Evolutionary conservation across 2,329 filamentous ascomycete genomes (phyloP), one percentile per base, ranked within the genome.

Genomic region (Calonectria leucothoes): DNA sequence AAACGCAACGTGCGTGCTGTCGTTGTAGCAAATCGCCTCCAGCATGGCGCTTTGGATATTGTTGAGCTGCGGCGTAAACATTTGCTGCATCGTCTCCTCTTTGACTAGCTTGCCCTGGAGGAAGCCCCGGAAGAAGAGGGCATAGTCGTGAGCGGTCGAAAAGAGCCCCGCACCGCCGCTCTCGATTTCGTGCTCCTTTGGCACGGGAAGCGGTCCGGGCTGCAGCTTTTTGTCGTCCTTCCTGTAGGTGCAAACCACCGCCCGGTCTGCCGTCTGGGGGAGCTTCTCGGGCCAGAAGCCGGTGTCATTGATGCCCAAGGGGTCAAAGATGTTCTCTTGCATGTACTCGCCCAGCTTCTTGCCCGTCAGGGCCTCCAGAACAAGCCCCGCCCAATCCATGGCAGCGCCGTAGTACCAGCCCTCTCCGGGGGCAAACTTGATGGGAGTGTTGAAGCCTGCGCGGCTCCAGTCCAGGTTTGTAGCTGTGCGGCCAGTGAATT

Each of bases 401-500:
- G 82, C 80, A 4, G 83, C 77, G 6, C 89, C 88, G 71, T 91
- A 91, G 35, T 80, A 81, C 88, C 88, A 91, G 8, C 85, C 84
- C 4, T 84, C 82, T 0, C 88, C 89, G 0, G 89, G 87, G 4
- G 81, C 74, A 71, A 88, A 88, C 66, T 83, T 82, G 42, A 88
- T 76, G 0, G 87, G 89, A 69, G 85, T 84, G 59, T 77, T 79
- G 79, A 84, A 87, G 75, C 84, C 84, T 1, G 83, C 83, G 39
- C 82, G 79, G 39, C 76, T 83, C 73, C 80, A 84, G 33, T 82
- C 75, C 20, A 83, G 76, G 61, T 82, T 80, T 14, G 77, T 81
- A n/a, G 77, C 76, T 0, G 78, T 81, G 31, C 83, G 83, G 57
- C 84, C 84, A 6, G 81, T 76, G 8, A 78, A 80, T 27, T 78